A percentile compares a stretch with the other conserved stretches of the same genome.
Evolutionary conservation across 192 early-diverging fungal genomes (phyloP).

Genomic region (Gigaspora rosea): DNA sequence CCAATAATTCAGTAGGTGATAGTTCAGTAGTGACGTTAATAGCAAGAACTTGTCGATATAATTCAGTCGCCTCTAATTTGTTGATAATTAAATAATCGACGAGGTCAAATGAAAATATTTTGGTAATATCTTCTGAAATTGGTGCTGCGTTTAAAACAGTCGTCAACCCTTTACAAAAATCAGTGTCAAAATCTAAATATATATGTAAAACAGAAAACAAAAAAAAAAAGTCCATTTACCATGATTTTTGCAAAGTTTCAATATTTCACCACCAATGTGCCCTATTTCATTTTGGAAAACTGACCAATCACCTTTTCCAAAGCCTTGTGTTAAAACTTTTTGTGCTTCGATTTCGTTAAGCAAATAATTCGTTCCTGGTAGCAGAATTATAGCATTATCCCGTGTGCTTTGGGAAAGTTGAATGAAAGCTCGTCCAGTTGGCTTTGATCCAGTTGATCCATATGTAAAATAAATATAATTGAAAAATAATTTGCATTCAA

Average conservation of each 20-base stretch:
- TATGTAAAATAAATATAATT: no score
- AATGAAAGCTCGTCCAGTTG: constrained; percentile 84
- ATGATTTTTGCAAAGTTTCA: constrained; percentile 51
- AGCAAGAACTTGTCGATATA: constrained; percentile 40
- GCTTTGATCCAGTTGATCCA: constrained; percentile 34
- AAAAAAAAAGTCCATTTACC: constrained; percentile 38
- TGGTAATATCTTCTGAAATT: constrained; percentile 49
- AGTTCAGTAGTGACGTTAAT: neutral
- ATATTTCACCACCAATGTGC: constrained; percentile 59
- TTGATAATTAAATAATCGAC: constrained; percentile 84
- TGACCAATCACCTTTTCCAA: constrained; percentile 71
- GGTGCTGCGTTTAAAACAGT: constrained; percentile 89
- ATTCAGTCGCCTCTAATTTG: constrained; percentile 65
- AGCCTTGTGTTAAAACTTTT: constrained; percentile 49
- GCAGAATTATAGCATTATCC: constrained; percentile 89
- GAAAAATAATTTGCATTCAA: constrained; percentile 7
- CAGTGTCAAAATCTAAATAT: neutral
- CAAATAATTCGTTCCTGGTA: constrained; percentile 74
- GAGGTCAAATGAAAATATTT: constrained; percentile 54
- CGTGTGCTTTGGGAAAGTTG: constrained; percentile 69
- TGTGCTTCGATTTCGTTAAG: constrained; percentile 52
- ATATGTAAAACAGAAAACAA: neutral
- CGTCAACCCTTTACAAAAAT: constrained; percentile 53
- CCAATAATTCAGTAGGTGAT: constrained; percentile 23
- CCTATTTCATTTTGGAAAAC: constrained; percentile 89